Percentiles rank a stretch among this genome's conserved stretches.
Evolutionary conservation across 441 rosid species (phyloP).

Genomic region (Pelargonium fulgidum): DNA sequence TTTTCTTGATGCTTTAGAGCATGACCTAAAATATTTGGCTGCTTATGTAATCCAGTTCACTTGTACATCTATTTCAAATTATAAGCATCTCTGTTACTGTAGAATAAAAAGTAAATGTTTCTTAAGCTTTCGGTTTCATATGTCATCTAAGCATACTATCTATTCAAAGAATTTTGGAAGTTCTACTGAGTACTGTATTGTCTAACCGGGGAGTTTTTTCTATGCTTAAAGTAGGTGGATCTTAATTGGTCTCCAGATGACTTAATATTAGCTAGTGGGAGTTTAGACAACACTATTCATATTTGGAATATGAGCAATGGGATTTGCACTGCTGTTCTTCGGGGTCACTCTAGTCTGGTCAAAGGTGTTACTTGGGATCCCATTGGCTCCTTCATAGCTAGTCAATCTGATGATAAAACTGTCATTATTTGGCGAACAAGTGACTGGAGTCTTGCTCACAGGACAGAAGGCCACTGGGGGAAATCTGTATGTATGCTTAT

Average conservation of each 20-base stretch:
- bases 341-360: constrained; percentile 92
- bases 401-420: constrained; percentile 97
- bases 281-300: constrained; percentile 92
- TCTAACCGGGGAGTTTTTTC: constrained; percentile 40
- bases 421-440: constrained; percentile 98
- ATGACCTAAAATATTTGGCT: too few relatives aligned
- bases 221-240: constrained; percentile 97
- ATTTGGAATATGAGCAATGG: constrained; percentile 94
- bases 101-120: background rate
- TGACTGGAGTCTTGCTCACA: constrained; percentile 94
- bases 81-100: too few relatives aligned
- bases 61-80: too few relatives aligned
- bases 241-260: constrained; percentile 99
- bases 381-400: constrained; percentile 89
- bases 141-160: background rate
- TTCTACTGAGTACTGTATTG: constrained; percentile 20
- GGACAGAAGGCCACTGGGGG: constrained; percentile 96
- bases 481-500: constrained; percentile 64
- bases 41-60: too few relatives aligned
- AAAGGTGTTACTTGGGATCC: constrained; percentile 99
- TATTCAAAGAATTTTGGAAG: background rate
- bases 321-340: constrained; percentile 87
- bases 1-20: background rate
- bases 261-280: constrained; percentile 84
- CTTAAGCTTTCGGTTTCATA: background rate